These are phyloP conservation scores for Scedosporium dehoogii DNA, from an alignment of 2,329 filamentous ascomycete genomes.

Conservation along the genomic window DNA sequence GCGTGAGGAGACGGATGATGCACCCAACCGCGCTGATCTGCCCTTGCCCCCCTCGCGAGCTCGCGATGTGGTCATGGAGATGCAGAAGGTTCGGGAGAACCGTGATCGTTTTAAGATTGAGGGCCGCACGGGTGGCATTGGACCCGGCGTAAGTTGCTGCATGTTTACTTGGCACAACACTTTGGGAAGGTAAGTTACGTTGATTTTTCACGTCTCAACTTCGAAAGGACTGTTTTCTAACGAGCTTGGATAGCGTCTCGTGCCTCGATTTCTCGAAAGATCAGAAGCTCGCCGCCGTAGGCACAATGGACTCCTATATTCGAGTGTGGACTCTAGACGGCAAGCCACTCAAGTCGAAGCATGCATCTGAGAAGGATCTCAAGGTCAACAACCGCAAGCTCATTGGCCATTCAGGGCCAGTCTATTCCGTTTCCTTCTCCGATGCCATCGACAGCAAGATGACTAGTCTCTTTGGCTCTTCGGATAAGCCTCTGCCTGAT, in stretches of 20 bases:
- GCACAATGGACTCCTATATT: slow-evolving; percentile 91
- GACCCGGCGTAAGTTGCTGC: slow-evolving; percentile 75
- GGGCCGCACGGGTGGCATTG: slow-evolving; percentile 70
- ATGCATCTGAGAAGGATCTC: slow-evolving; percentile 45
- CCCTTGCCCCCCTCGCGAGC: slow-evolving; percentile 82
- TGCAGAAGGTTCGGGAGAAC: slow-evolving; percentile 87
- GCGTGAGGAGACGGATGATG: slow-evolving; percentile 79
- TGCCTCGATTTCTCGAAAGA: slow-evolving; percentile 95
- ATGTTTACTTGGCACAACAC: slow-evolving; percentile 99
- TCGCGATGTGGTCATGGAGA: slow-evolving; percentile 85
- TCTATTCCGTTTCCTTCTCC: slow-evolving; percentile 86
- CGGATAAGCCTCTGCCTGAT: slow-evolving; percentile 32
- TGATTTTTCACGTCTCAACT: neutral
- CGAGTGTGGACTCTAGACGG: slow-evolving; percentile 89
- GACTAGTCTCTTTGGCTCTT: slow-evolving; percentile 38
- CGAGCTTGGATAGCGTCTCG: slow-evolving; percentile 50
- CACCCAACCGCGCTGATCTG: slow-evolving; percentile 65
- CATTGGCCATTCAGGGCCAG: slow-evolving; percentile 81
- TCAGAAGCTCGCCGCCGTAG: slow-evolving; percentile 74
- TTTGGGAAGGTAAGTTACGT: slow-evolving; percentile 60
- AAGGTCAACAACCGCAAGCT: slow-evolving; percentile 59
- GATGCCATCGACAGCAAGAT: slow-evolving; percentile 47
- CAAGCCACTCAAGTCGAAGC: slow-evolving; percentile 61
- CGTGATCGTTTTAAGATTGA: slow-evolving; percentile 87
- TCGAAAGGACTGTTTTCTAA: slow-evolving; percentile 9